Evolutionary conservation across 2,329 filamentous ascomycete genomes (phyloP), one percentile per base, ranked within the genome.

Genomic region (Trematosphaeria pertusa): DNA sequence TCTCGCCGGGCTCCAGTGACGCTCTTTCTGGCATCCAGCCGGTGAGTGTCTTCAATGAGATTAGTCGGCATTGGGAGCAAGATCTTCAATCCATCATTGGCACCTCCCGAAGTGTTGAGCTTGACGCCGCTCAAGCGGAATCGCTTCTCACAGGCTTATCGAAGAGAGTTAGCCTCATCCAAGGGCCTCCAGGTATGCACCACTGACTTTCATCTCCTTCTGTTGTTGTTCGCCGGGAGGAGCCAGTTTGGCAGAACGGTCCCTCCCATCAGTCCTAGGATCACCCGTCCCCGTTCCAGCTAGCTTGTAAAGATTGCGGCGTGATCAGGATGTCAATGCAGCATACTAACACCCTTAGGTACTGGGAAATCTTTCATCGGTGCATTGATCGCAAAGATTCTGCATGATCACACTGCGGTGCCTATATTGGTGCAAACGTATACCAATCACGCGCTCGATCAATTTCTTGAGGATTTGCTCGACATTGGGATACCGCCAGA

Each of bases 331-430:
- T n/a, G n/a, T n/a, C n/a, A n/a, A n/a, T n/a, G n/a, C n/a, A n/a
- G n/a, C n/a, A 19, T 11, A 24, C 24, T 37, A 36, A 37, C 54
- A 66, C 48, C 47, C 14, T 15, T 35, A 85, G 85, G 86, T 0
- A 91, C 87, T 0, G 88, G 88, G 1, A 92, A 92, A 55, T 89
- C 87, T 0, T 89, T 89, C 51, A 80, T 89, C 2, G 88, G 88
- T 0, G 83, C 87, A 0, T 70, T 87, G 2, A 73, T 86, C 1
- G 80, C 82, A 0, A 84, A 85, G 41, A 66, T 76, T 0, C 61
- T 91, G 0, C 69, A 84, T 15, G 62, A 81, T 1, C 58, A 75
- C 4, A 83, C 80, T 0, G 15, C 55, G 0, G 73, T 81, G 20
- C 81, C 65, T 0, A 80, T 91, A 0, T 73, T 92, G 0, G 80